These are phyloP conservation scores for Insectozyma bohioensis DNA, from an alignment of 1,139 yeast genomes.

Conservation along the genomic window DNA sequence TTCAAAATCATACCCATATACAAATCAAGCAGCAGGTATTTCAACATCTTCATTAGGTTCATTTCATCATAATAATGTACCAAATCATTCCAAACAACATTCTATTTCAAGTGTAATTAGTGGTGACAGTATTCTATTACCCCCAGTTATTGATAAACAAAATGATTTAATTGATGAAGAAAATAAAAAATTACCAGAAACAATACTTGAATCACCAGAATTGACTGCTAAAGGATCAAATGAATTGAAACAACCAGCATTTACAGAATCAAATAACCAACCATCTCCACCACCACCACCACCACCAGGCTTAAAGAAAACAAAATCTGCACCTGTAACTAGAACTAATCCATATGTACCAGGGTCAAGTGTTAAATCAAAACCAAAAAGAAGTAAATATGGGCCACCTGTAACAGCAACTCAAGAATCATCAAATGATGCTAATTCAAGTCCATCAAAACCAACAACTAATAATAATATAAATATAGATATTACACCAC, in stretches of 20 bases:
- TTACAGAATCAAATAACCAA: conserved; percentile 5
- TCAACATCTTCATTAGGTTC: conserved; percentile 15
- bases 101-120: conserved; percentile 28
- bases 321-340: conserved; percentile 12
- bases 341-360: conserved; percentile 46
- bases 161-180: conserved; percentile 21
- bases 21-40: conserved; percentile 8
- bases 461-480: conserved; percentile 8
- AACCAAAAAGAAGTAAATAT: conserved; percentile 23
- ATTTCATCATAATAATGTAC: conserved; percentile 1
- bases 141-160: conserved; percentile 6
- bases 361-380: conserved; percentile 18
- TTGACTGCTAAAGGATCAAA: conserved; percentile 3
- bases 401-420: no score
- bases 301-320: conserved; percentile 7
- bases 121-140: conserved; percentile 21
- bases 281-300: conserved; percentile 13
- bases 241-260: conserved; percentile 1
- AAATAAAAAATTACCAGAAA: conserved; percentile 22
- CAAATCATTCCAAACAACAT: conserved; percentile 16
- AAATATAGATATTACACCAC: conserved; percentile 2
- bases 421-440: conserved; percentile 9
- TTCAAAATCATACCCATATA: conserved; percentile 9
- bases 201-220: conserved; percentile 19
- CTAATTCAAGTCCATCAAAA: not conserved